Evolutionary conservation across 495 filamentous ascomycete species (phyloP).

Genomic region (Aspergillus sclerotioniger): DNA sequence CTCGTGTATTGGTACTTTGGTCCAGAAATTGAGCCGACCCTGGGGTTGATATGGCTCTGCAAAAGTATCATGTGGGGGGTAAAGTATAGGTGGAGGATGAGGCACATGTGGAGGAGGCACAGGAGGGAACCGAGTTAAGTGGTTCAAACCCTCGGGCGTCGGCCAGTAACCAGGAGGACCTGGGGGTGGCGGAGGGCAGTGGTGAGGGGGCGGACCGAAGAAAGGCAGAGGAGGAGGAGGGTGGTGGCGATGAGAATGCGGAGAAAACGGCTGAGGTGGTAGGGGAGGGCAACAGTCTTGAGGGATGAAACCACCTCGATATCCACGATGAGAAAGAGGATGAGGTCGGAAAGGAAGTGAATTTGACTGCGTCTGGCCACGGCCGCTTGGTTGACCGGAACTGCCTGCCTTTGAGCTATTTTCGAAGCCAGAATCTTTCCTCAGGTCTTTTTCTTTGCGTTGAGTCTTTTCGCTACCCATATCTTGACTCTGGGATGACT

Average conservation of each 20-base stretch:
- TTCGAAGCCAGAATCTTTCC: background rate
- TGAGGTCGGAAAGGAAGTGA: background rate
- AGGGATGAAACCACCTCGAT: background rate
- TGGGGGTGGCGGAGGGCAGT: background rate
- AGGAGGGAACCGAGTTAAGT: background rate
- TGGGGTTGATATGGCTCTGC: background rate
- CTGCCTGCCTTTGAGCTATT: background rate
- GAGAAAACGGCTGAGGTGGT: conserved; percentile 8
- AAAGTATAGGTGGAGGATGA: background rate
- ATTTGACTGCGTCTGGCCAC: background rate
- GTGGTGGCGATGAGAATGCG: conserved; percentile 14
- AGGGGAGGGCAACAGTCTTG: background rate
- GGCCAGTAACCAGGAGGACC: background rate
- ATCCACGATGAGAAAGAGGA: background rate
- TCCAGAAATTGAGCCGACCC: background rate
- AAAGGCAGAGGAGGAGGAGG: background rate
- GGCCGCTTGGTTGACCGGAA: background rate
- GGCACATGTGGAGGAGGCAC: conserved; percentile 16
- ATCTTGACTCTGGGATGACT: background rate
- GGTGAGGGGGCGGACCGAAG: background rate
- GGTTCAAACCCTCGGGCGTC: background rate
- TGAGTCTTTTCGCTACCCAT: conserved; percentile 1
- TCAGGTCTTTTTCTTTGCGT: background rate
- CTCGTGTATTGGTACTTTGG: background rate
- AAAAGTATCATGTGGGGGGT: background rate